Conservation (phyloP, 2,329 filamentous ascomycete genomes). For the Neophaeococcomyces mojaviensis region DNA sequence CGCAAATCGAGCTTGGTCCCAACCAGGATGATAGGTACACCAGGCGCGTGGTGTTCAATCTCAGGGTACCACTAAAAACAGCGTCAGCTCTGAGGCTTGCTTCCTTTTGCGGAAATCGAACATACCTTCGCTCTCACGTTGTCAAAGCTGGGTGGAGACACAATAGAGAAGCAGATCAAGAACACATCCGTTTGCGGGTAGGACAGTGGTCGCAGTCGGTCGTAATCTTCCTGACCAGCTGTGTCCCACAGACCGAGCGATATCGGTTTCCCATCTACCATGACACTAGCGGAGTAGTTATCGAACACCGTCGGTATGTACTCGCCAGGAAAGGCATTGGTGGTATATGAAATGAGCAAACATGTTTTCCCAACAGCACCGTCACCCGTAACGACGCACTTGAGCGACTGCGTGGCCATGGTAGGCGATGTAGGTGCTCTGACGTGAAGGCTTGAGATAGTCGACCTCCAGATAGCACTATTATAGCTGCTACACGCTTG, state of each 20-base stretch:
- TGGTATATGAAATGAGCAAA: constrained; percentile 97
- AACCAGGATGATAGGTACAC: constrained; percentile 92
- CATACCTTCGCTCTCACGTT: constrained; percentile 97
- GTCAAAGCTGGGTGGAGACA: constrained; percentile 94
- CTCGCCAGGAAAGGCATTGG: constrained; percentile 98
- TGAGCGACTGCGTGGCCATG: constrained; percentile 22
- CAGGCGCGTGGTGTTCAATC: constrained; percentile 92
- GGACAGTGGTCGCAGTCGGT: constrained; percentile 84
- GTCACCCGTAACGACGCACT: constrained; percentile 98
- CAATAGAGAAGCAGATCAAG: constrained; percentile 96
- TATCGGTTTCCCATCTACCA: constrained; percentile 97
- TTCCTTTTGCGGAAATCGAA: constrained; percentile 6
- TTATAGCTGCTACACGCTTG: no score
- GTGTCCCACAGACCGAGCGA: constrained; percentile 98
- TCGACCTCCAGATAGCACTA: background rate
- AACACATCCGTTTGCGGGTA: constrained; percentile 99
- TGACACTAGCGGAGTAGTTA: constrained; percentile 98
- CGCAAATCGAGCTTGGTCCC: constrained; percentile 94
- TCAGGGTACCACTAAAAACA: constrained; percentile 82
- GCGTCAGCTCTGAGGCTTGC: background rate
- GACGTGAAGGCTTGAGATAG: background rate
- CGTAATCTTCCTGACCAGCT: constrained; percentile 97
- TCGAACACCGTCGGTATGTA: constrained; percentile 99
- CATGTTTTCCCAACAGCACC: constrained; percentile 99
- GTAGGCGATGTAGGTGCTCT: background rate